Evolutionary conservation across 192 early-diverging fungal genomes (phyloP).

Genomic region (Dimargaris xerosporica): DNA sequence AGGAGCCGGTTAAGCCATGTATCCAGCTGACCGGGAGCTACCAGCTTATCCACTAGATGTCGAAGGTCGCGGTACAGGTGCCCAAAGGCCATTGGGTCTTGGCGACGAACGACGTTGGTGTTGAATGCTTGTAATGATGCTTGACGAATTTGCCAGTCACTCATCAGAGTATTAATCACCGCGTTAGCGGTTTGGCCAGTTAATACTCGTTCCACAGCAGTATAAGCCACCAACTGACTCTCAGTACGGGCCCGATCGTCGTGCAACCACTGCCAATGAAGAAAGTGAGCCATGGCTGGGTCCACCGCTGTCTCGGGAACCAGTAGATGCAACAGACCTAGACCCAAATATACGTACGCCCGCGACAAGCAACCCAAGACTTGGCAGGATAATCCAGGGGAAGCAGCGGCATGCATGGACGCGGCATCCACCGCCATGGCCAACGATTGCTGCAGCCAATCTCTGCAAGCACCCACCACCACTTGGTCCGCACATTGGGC

Average conservation of each 20-base stretch:
- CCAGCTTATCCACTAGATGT: constrained; percentile 35
- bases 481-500: neutral
- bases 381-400: neutral
- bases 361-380: constrained; percentile 23
- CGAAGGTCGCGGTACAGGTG: constrained; percentile 47
- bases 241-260: constrained; percentile 28
- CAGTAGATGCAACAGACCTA: constrained; percentile 49
- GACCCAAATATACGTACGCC: constrained; percentile 37
- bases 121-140: constrained; percentile 22
- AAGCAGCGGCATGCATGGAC: neutral
- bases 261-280: constrained; percentile 45
- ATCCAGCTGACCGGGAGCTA: constrained; percentile 19
- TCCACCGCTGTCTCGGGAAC: constrained; percentile 71
- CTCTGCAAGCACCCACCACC: neutral
- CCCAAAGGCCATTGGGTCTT: constrained; percentile 41
- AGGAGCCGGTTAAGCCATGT: constrained; percentile 8
- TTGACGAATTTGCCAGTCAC: constrained; percentile 20
- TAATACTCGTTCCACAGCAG: constrained; percentile 36
- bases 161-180: constrained; percentile 17
- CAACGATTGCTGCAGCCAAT: neutral
- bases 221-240: constrained; percentile 40
- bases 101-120: constrained; percentile 41
- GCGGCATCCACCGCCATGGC: neutral
- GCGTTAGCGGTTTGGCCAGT: constrained; percentile 41
- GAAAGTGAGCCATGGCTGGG: constrained; percentile 58